A percentile compares a stretch with the other conserved stretches of the same genome.
Conservation (phyloP, 2,329 filamentous ascomycete species). For the Lachnellula arida region DNA sequence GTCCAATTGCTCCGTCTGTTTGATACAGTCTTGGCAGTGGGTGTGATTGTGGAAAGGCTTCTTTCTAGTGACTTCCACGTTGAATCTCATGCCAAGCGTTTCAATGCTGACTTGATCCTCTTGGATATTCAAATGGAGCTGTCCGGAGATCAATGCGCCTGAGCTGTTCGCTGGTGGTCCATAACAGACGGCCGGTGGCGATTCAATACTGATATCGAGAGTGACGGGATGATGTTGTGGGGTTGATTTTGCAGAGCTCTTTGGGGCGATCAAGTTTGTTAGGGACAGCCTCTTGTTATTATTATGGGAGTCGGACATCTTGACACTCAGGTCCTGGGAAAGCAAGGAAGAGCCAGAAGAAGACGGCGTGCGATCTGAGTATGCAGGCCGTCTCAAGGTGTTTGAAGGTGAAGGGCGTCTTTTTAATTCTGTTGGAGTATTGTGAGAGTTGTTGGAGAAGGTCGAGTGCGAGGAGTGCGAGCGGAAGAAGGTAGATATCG, state of each 20-base stretch:
- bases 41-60: conserved; percentile 62
- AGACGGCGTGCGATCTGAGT: conserved; percentile 12
- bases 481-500: conserved; percentile 24
- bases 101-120: conserved; percentile 64
- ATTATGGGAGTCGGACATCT: conserved; percentile 19
- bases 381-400: conserved; percentile 10
- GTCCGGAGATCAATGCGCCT: conserved; percentile 80
- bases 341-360: conserved; percentile 14
- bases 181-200: conserved; percentile 61
- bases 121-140: conserved; percentile 68
- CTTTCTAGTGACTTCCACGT: conserved; percentile 69
- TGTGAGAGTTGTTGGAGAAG: conserved; percentile 6
- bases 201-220: conserved; percentile 47
- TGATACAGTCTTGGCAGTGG: conserved; percentile 73
- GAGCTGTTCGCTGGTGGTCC: conserved; percentile 63
- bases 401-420: conserved; percentile 18
- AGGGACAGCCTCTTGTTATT: conserved; percentile 29
- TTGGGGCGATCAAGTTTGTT: conserved; percentile 21
- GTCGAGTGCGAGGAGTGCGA: conserved; percentile 14
- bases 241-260: conserved; percentile 21
- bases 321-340: conserved; percentile 11
- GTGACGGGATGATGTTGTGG: conserved; percentile 18
- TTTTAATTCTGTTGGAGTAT: conserved; percentile 19
- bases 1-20: conserved; percentile 68
- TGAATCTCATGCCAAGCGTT: conserved; percentile 67